These are phyloP conservation scores for Cyphellophora attinorum DNA, from an alignment of 2,329 filamentous ascomycete genomes.

Conservation along the genomic window DNA sequence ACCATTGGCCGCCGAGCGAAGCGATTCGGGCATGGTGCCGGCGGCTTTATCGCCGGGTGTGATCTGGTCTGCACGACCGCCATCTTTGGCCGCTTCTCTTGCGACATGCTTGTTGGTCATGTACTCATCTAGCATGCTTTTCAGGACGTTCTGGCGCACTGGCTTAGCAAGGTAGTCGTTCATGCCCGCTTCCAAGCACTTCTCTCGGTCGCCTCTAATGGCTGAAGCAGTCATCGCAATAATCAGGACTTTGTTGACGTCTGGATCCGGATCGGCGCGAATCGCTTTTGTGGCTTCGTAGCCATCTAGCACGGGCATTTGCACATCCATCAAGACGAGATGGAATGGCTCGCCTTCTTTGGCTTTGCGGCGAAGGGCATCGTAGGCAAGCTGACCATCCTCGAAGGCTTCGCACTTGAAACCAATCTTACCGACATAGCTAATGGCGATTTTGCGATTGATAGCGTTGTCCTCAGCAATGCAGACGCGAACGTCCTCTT, in stretches of 20 bases:
- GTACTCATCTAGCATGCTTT: constrained; percentile 68
- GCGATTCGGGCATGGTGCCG: constrained; percentile 1
- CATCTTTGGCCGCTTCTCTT: constrained; percentile 3
- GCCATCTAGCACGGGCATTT: constrained; percentile 40
- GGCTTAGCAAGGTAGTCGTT: constrained; percentile 96
- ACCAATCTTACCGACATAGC: constrained; percentile 50
- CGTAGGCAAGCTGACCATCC: constrained; percentile 55
- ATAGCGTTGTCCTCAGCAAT: constrained; percentile 71
- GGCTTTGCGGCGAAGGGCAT: constrained; percentile 22
- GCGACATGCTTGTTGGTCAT: constrained; percentile 27
- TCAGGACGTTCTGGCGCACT: constrained; percentile 78
- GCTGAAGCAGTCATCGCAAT: constrained; percentile 96
- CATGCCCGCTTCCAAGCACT: constrained; percentile 93
- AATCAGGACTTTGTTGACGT: constrained; percentile 74
- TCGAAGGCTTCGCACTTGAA: constrained; percentile 83
- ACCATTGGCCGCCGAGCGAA: background rate
- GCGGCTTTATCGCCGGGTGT: constrained; percentile 11
- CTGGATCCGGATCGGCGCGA: constrained; percentile 56
- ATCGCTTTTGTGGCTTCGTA: constrained; percentile 40
- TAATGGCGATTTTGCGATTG: constrained; percentile 35
- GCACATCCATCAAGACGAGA: constrained; percentile 40
- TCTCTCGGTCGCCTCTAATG: constrained; percentile 88
- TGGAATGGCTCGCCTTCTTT: constrained; percentile 29
- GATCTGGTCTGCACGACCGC: background rate
- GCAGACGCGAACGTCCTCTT: constrained; percentile 73